Conservation (phyloP, 257 asterid species). For the Prunella vulgaris region DNA sequence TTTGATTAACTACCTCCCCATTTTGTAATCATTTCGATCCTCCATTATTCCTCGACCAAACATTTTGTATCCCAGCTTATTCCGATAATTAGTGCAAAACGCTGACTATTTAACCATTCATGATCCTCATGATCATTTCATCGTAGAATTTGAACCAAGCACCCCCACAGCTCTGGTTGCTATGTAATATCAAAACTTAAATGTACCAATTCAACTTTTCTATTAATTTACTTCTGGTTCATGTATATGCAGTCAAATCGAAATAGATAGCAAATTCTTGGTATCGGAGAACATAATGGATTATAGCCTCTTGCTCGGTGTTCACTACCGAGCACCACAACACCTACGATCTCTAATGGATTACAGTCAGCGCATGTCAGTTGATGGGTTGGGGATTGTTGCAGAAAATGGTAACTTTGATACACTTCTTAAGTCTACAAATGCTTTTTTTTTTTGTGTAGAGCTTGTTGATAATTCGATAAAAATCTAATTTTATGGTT, state of each 20-base stretch:
- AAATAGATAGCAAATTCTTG: slow-evolving; percentile 87
- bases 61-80: too few relatives aligned
- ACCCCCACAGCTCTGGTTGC: too few relatives aligned
- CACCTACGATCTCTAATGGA: slow-evolving; percentile 68
- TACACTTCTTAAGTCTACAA: background rate
- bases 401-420: slow-evolving; percentile 75
- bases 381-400: slow-evolving; percentile 73
- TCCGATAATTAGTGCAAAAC: too few relatives aligned
- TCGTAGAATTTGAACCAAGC: too few relatives aligned
- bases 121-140: too few relatives aligned
- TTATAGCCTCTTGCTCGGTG: slow-evolving; percentile 92
- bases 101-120: too few relatives aligned
- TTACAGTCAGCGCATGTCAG: slow-evolving; percentile 40
- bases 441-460: too few relatives aligned
- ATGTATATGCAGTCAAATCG: slow-evolving; percentile 68
- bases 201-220: background rate
- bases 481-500: background rate
- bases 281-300: slow-evolving; percentile 94
- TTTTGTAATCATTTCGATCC: too few relatives aligned
- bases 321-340: slow-evolving; percentile 93
- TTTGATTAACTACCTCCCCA: too few relatives aligned
- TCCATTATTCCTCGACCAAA: too few relatives aligned
- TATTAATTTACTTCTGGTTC: background rate
- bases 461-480: background rate
- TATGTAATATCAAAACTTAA: too few relatives aligned